Conservation (phyloP, 2,329 filamentous ascomycete species). For the Dactylellina parvicollis region DNA sequence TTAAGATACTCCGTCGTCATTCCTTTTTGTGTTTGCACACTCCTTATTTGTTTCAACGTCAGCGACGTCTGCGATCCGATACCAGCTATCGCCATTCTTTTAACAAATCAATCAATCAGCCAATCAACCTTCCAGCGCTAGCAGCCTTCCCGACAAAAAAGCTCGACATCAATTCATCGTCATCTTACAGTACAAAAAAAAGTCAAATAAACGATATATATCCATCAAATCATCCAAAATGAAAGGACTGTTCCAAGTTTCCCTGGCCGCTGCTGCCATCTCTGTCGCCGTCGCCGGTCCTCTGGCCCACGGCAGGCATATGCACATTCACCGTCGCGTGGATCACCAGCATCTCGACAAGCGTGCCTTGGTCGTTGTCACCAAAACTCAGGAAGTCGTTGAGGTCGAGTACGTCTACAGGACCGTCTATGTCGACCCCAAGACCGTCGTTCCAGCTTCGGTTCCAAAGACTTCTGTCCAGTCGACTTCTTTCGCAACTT, state of each 20-base stretch:
- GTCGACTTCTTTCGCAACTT: slow-evolving; percentile 9
- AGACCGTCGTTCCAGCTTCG: not conserved
- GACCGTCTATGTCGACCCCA: slow-evolving; percentile 42
- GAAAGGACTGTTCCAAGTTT: slow-evolving; percentile 44
- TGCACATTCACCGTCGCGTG: slow-evolving; percentile 25
- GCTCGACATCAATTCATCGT: not conserved
- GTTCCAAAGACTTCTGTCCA: not conserved
- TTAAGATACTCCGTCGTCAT: slow-evolving; percentile 34
- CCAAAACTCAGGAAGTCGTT: slow-evolving; percentile 45
- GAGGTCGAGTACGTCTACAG: slow-evolving; percentile 44
- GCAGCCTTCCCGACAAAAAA: slow-evolving; percentile 5
- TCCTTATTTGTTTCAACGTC: slow-evolving; percentile 49
- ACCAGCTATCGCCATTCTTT: slow-evolving; percentile 42
- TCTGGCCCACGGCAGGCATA: slow-evolving; percentile 20
- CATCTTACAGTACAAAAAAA: too few relatives aligned
- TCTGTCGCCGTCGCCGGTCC: slow-evolving; percentile 17
- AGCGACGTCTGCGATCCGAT: slow-evolving; percentile 50
- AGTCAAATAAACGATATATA: not conserved
- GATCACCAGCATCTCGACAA: slow-evolving; percentile 44
- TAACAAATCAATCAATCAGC: too few relatives aligned
- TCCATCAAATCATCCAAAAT: slow-evolving; percentile 14
- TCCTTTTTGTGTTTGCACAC: slow-evolving; percentile 39
- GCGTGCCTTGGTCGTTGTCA: slow-evolving; percentile 44
- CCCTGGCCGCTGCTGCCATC: slow-evolving; percentile 37
- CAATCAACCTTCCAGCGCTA: too few relatives aligned